phyloP scores from a whole-genome alignment of 768 basidiomycete genomes.

The Coprinellus micaceus region DNA sequence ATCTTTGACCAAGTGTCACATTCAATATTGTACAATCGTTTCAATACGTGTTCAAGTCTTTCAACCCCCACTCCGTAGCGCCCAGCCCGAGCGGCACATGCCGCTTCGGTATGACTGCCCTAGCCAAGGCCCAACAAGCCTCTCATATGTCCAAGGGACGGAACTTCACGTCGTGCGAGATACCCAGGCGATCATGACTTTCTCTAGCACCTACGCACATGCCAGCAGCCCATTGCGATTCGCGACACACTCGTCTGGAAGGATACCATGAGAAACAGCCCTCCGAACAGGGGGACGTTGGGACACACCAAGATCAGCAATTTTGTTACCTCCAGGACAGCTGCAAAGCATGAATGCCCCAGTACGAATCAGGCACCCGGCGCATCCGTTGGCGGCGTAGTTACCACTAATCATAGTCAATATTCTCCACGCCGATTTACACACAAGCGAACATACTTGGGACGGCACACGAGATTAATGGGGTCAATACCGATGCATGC shows the following conservation, averaged over 20 bases:
- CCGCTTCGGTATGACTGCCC: too few relatives aligned
- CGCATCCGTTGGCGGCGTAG: background rate
- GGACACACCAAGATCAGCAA: background rate
- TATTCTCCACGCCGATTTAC: background rate
- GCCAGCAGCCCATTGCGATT: background rate
- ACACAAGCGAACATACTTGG: background rate
- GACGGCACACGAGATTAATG: slow-evolving; percentile 1
- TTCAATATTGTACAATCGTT: too few relatives aligned
- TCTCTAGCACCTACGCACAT: too few relatives aligned
- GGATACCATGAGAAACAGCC: background rate
- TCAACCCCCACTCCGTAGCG: too few relatives aligned
- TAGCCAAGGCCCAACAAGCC: too few relatives aligned
- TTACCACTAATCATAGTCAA: background rate
- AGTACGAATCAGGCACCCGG: background rate
- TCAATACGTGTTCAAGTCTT: too few relatives aligned
- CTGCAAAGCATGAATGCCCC: background rate
- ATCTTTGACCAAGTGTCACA: too few relatives aligned
- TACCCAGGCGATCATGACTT: too few relatives aligned
- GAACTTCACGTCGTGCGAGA: too few relatives aligned
- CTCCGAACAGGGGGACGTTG: too few relatives aligned
- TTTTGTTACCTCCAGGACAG: background rate
- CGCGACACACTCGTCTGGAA: background rate
- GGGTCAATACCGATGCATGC: slow-evolving; percentile 6
- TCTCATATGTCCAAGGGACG: too few relatives aligned
- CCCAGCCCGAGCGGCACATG: too few relatives aligned